A percentile compares a stretch with the other conserved stretches of the same genome.
These are phyloP conservation scores for Podila clonocystis DNA, from an alignment of 192 early-diverging fungal genomes.

Conservation along the genomic window DNA sequence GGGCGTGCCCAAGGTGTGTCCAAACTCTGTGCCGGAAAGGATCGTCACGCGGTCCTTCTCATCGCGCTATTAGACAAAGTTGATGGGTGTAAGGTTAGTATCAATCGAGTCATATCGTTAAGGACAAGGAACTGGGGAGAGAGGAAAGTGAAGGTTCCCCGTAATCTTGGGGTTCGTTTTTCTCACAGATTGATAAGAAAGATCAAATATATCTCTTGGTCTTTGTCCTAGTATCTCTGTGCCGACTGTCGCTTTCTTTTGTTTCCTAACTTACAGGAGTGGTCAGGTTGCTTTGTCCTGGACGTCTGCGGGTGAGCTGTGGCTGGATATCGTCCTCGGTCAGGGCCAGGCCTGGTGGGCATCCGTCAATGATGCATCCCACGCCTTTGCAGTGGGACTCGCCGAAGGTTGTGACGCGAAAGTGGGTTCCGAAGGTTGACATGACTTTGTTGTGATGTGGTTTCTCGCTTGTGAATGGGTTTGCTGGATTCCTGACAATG, in stretches of 20 bases:
- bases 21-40: conserved; percentile 93
- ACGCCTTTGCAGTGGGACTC: conserved; percentile 99
- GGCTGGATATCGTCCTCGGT: conserved; percentile 93
- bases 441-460: conserved; percentile 46
- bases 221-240: conserved; percentile 12
- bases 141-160: no score
- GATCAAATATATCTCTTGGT: background rate
- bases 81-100: background rate
- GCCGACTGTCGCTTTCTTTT: background rate
- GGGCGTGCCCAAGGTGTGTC: conserved; percentile 93
- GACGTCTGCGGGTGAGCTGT: conserved; percentile 91
- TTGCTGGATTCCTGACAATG: background rate
- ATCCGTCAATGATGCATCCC: conserved; percentile 95
- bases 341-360: conserved; percentile 92
- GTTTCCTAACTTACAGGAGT: conserved; percentile 76
- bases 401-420: conserved; percentile 94
- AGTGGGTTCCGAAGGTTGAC: conserved; percentile 88
- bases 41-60: conserved; percentile 96
- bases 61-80: conserved; percentile 70
- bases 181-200: no score
- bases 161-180: no score
- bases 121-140: no score
- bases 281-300: conserved; percentile 95
- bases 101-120: no score
- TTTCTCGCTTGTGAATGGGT: background rate